Conservation (phyloP, 2,329 filamentous ascomycete genomes). For the Teratosphaeria destructans region DNA sequence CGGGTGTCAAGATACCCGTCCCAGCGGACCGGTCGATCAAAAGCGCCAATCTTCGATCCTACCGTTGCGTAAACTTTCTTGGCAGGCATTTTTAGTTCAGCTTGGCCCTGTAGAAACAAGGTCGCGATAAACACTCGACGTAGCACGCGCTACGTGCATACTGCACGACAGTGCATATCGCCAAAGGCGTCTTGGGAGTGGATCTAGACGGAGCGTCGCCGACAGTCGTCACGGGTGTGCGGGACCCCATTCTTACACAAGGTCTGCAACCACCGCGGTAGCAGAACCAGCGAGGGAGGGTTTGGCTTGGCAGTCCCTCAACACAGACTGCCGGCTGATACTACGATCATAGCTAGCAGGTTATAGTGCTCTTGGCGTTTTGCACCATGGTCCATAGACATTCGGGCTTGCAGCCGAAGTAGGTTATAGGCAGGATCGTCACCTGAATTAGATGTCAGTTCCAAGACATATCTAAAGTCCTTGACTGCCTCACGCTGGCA, state of each 20-base stretch:
- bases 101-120: background rate
- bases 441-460: background rate
- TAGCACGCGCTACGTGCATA: background rate
- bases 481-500: background rate
- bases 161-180: background rate
- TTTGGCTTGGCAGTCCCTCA: background rate
- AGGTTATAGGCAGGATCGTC: background rate
- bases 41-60: background rate
- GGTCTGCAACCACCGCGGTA: background rate
- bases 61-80: background rate
- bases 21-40: background rate
- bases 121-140: background rate
- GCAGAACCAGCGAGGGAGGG: background rate
- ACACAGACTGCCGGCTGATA: background rate
- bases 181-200: no score
- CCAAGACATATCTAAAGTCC: background rate
- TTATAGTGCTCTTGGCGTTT: background rate
- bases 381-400: background rate
- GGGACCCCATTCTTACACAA: background rate
- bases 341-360: background rate
- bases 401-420: background rate
- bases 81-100: background rate
- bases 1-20: background rate
- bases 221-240: no score
- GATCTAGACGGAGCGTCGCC: no score